Evolutionary conservation across 106 monocot species (phyloP), one percentile per base, ranked within the genome.

Genomic region (Xerophyta viscosa): DNA sequence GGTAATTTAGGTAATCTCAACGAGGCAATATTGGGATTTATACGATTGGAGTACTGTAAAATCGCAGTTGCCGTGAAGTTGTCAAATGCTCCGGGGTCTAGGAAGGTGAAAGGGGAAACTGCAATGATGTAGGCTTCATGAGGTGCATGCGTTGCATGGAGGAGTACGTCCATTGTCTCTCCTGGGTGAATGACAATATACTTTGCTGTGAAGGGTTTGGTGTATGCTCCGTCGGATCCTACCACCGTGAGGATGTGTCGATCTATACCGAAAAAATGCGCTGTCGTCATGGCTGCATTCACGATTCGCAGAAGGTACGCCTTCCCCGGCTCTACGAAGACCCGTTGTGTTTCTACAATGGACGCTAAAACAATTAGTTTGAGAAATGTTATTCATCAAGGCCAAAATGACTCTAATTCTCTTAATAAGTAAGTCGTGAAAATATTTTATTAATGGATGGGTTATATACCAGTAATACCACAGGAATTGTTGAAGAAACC

Each of bases 301-400:
- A 82, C 41, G 2, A 75, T 15, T 15, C 71, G 66, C 41, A 82
- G 71, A 22, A 82, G 71, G 54, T 78, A 78, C 4, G 25, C 74
- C 41, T 62, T 64, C 10, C 78, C 78, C 18, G 48, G 36, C 22
- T 71, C 52, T 20, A 83, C 78, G 29, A 6, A 29, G 13, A 71
- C 14, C 3, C 28, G 62, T 61, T 58, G 61, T 0, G 70, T 83
- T 10, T 24, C 78, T 72, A 33, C 20, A 44, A 22, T 3, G 52
- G 43, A 45, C 2, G 28, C 1, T 8, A 14, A 4, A 8, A 8
- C 19, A 21, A 0, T 10, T 2, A 3, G 50, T 23, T n/a, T 24
- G 24, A 28, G 50, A 54, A 14, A 10, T 13, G 3, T 9, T 9
- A 20, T 31, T 30, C 27, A 54, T 44, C 17, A 44, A 44, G n/a